Percentiles rank a stretch among this genome's conserved stretches.
Conservation (phyloP, 768 basidiomycete species). For the Nevesoporus exiguus region DNA sequence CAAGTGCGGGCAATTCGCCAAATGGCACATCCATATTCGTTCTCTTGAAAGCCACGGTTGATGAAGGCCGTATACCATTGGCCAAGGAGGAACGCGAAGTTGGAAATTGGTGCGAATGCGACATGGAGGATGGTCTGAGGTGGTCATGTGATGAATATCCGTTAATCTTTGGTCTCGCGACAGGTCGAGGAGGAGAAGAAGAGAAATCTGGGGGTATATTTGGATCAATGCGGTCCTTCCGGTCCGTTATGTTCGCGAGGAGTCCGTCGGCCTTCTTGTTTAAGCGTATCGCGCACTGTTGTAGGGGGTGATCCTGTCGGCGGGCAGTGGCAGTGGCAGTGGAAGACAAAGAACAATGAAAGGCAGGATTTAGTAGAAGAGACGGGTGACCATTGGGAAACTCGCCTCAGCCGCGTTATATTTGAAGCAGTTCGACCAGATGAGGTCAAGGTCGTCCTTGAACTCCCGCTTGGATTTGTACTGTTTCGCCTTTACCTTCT, state of each 20-base stretch:
- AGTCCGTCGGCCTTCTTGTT: conserved; percentile 82
- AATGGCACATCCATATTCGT: conserved; percentile 47
- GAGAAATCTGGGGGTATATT: conserved; percentile 51
- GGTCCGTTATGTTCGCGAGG: conserved; percentile 85
- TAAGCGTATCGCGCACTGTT: conserved; percentile 76
- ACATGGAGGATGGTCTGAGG: conserved; percentile 24
- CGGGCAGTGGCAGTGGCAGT: neutral
- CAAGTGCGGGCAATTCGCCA: conserved; percentile 62
- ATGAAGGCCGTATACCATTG: conserved; percentile 19
- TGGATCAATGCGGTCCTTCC: conserved; percentile 75
- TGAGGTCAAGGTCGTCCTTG: conserved; percentile 89
- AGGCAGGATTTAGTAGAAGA: neutral
- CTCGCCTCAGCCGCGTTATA: conserved; percentile 91
- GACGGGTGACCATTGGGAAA: conserved; percentile 12
- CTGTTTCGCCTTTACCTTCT: conserved; percentile 86
- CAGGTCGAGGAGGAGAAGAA: conserved; percentile 23
- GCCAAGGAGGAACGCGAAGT: conserved; percentile 8
- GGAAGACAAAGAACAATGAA: neutral
- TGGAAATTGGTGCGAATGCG: conserved; percentile 8
- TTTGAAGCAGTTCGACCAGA: conserved; percentile 92
- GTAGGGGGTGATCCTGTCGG: conserved; percentile 80
- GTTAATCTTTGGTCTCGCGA: conserved; percentile 45
- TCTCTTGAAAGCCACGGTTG: conserved; percentile 11
- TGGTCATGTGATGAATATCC: conserved; percentile 32
- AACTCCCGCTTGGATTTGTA: conserved; percentile 96